These are phyloP conservation scores for Uncinocarpus reesii DNA, from an alignment of 2,329 filamentous ascomycete species.

Conservation along the genomic window DNA sequence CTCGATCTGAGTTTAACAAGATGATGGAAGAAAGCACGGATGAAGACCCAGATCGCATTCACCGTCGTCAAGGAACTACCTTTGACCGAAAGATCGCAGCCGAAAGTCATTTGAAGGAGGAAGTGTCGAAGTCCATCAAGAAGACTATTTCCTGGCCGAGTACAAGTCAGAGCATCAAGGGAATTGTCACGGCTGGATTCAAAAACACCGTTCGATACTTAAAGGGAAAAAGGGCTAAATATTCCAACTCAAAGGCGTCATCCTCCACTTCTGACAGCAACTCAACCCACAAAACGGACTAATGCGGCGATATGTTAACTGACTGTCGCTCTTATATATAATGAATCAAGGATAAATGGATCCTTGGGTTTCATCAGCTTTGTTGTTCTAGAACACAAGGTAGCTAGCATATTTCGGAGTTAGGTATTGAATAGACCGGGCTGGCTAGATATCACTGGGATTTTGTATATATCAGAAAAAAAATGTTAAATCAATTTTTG, in stretches of 20 bases:
- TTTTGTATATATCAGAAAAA: constrained; percentile 10
- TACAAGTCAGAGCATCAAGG: constrained; percentile 76
- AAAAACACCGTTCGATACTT: constrained; percentile 63
- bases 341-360: background rate
- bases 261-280: background rate
- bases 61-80: constrained; percentile 63
- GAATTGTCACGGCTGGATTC: constrained; percentile 66
- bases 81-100: constrained; percentile 79
- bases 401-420: constrained; percentile 9
- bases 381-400: background rate
- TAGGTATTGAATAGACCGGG: constrained; percentile 8
- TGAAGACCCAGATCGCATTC: constrained; percentile 54
- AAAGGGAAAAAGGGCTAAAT: constrained; percentile 68
- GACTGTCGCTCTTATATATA: background rate
- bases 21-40: constrained; percentile 72
- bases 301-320: background rate
- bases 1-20: constrained; percentile 67
- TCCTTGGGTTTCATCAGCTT: background rate
- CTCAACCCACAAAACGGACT: constrained; percentile 5
- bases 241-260: constrained; percentile 29
- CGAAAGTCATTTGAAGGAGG: constrained; percentile 57
- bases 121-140: constrained; percentile 66
- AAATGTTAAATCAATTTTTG: background rate
- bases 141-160: constrained; percentile 90
- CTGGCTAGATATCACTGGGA: constrained; percentile 2